These are phyloP conservation scores for Didymellaceae sp. DNA, from an alignment of 2,329 filamentous ascomycete species.

Conservation along the genomic window DNA sequence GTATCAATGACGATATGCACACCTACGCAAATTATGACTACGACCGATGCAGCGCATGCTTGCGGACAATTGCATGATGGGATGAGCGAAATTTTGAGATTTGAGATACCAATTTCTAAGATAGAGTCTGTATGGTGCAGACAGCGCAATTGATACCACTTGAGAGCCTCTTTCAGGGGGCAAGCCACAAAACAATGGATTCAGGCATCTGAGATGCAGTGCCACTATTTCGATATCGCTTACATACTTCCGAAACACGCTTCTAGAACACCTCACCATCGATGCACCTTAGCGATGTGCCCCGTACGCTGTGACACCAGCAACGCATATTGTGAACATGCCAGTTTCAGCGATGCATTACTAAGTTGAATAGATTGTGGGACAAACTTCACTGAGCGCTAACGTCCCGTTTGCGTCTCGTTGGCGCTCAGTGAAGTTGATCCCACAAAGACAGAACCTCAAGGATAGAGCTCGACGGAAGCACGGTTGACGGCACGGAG, in stretches of 20 bases:
- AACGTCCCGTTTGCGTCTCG: too few species aligned
- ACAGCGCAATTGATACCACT: conserved; percentile 10
- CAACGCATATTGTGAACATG: background rate
- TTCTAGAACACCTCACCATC: conserved; percentile 1
- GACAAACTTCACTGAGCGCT: too few species aligned
- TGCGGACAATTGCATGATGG: background rate
- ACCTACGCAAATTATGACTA: conserved; percentile 1
- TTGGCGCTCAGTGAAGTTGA: too few species aligned
- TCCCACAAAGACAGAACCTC: background rate
- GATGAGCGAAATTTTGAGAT: conserved; percentile 1
- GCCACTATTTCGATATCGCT: background rate
- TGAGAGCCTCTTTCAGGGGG: conserved; percentile 9
- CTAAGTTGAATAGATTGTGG: background rate
- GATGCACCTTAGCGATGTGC: background rate
- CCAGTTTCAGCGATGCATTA: conserved; percentile 3
- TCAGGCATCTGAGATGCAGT: background rate
- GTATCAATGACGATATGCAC: conserved; percentile 6
- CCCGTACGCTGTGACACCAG: background rate
- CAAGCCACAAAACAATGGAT: background rate
- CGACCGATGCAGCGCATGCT: background rate
- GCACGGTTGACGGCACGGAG: background rate
- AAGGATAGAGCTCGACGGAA: background rate
- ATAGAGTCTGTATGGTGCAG: background rate
- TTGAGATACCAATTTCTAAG: conserved; percentile 7
- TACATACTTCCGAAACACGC: background rate